A percentile compares a stretch with the other conserved stretches of the same genome.
Conservation (phyloP, 208 protist species). For the Crithidia expoeki region DNA sequence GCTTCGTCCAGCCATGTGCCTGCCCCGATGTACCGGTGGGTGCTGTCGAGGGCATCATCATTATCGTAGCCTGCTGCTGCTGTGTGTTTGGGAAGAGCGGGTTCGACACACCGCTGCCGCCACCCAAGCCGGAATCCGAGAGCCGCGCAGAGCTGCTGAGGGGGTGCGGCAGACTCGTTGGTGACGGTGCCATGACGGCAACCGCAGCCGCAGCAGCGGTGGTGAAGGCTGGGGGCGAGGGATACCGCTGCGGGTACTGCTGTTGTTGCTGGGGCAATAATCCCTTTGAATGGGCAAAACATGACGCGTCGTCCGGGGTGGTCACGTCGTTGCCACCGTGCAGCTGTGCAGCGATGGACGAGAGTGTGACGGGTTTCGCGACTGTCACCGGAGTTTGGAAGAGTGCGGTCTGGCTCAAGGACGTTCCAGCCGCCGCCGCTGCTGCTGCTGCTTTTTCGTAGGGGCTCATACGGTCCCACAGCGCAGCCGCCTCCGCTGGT, state of each 20-base stretch:
- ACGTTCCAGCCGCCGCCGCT: conserved; percentile 11
- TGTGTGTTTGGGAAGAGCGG: conserved; percentile 3
- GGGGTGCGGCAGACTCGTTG: not conserved
- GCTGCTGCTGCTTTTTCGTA: conserved; percentile 16
- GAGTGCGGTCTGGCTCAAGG: conserved; percentile 3
- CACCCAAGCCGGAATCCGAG: not conserved
- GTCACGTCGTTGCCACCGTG: conserved; percentile 16
- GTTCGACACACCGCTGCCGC: not conserved
- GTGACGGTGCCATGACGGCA: too few species aligned
- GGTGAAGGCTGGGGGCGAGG: conserved; percentile 21
- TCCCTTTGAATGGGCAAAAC: too few species aligned
- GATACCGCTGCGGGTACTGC: conserved; percentile 13
- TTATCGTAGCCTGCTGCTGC: not conserved
- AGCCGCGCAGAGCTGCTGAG: conserved; percentile 8
- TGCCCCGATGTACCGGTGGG: not conserved
- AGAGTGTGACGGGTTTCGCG: conserved; percentile 26
- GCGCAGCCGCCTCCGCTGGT: conserved; percentile 7
- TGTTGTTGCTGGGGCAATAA: not conserved
- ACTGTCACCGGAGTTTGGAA: conserved; percentile 27
- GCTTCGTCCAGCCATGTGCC: not conserved
- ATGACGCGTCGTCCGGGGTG: not conserved
- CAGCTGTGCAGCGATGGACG: conserved; percentile 30
- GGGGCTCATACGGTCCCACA: conserved; percentile 30
- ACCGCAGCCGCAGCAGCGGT: conserved; percentile 2
- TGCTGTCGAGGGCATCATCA: not conserved